Evolutionary conservation across 495 filamentous ascomycete species (phyloP), one percentile per base, ranked within the genome.

Genomic region (Penicillium cinerascens): DNA sequence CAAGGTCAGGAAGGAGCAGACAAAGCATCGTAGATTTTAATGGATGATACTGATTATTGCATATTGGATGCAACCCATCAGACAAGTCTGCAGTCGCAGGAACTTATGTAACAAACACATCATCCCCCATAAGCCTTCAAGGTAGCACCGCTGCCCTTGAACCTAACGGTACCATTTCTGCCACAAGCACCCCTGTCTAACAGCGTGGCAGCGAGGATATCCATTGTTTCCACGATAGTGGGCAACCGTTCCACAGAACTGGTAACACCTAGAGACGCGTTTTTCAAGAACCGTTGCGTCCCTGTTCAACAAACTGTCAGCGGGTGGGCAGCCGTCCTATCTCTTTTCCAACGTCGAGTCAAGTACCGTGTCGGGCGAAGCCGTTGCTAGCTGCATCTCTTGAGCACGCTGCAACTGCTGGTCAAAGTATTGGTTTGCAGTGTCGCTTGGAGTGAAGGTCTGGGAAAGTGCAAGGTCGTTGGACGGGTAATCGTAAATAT

Each of bases 111-210:
- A 29, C 26, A 5, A 29, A 29, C 26, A 5, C 1, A 5, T 29
- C 26, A 29, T 29, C 26, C 26, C 26, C 26, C 26, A 6, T 10
- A 29, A 10, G 7, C 26, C 26, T 29, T 29, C 4, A 29, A 29
- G 26, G 26, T 29, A 29, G 7, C 26, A 29, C 26, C 1, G 7
- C 26, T 9, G 26, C 7, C 26, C 26, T 3, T 29, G 26, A 29
- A 29, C 26, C 33, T 51, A 55, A 22, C 52, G 47, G 23, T 47
- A 55, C 46, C 47, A 40, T 44, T 55, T 55, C 47, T 55, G 52
- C 47, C 47, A 55, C 38, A 51, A 20, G 38, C 52, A 55, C 8
- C 47, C 47, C 21, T 45, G 40, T 44, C 52, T 23, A 44, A 55
- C 52, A 40, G 46, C 40, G 22, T 55, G 45, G 26, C 52, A 55